Evolutionary conservation across 225 moss, liverwort and hornwort species (phyloP).

Genomic region (Pseudoscleropodium purum): DNA sequence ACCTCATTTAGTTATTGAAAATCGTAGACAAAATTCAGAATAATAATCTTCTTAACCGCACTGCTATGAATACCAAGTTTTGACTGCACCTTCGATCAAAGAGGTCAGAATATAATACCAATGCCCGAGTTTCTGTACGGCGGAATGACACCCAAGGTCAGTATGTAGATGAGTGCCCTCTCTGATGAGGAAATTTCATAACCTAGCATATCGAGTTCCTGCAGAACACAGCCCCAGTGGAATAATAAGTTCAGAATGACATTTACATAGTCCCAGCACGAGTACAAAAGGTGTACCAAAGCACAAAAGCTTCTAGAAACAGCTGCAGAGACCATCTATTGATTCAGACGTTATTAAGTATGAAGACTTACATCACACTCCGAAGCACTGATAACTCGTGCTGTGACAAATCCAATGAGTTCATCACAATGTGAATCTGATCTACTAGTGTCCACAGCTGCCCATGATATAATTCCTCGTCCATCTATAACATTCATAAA

Average conservation of each 20-base stretch:
- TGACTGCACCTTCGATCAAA: background rate
- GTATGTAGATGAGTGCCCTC: slow-evolving; percentile 75
- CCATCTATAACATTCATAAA: slow-evolving; percentile 78
- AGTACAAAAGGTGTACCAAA: background rate
- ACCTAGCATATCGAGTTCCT: slow-evolving; percentile 90
- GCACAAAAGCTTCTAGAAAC: background rate
- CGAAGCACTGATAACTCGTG: slow-evolving; percentile 60
- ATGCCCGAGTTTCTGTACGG: slow-evolving; percentile 84
- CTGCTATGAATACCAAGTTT: background rate
- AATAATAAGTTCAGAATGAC: background rate
- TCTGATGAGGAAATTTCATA: slow-evolving; percentile 66
- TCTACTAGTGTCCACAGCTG: slow-evolving; percentile 77
- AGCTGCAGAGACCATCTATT: background rate
- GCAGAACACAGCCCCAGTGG: background rate
- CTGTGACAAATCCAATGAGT: slow-evolving; percentile 88
- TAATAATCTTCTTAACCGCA: background rate
- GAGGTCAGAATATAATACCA: slow-evolving; percentile 39
- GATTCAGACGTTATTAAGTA: background rate
- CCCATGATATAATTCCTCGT: slow-evolving; percentile 85
- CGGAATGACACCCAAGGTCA: slow-evolving; percentile 83
- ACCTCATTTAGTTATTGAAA: background rate
- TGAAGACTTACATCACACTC: slow-evolving; percentile 54
- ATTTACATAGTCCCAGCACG: background rate
- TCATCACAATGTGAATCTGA: slow-evolving; percentile 69
- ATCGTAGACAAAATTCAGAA: background rate